Percentiles rank a stretch among this genome's conserved stretches.
phyloP scores from a whole-genome alignment of 2,329 filamentous ascomycete species.

The Trematosphaeria pertusa region DNA sequence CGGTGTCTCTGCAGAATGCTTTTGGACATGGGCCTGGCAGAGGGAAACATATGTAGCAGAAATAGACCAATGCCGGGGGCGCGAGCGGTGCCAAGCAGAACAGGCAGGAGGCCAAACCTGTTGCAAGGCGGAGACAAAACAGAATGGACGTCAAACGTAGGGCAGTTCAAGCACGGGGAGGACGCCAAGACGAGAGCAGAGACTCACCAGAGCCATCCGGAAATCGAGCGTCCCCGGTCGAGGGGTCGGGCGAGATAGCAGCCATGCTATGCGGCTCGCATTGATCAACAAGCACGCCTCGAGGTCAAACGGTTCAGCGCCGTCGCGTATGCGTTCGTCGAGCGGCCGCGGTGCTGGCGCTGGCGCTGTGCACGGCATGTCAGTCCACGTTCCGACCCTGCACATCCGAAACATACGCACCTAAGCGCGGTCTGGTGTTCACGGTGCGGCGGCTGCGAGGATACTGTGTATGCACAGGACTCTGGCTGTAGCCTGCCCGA shows the following conservation, averaged over 20 bases:
- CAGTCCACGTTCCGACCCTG: constrained; percentile 29
- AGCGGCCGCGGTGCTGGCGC: constrained; percentile 9
- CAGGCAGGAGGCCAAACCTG: constrained; percentile 24
- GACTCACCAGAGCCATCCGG: constrained; percentile 46
- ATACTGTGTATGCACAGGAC: not conserved
- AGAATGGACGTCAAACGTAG: constrained; percentile 37
- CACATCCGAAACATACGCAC: constrained; percentile 35
- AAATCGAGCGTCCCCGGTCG: constrained; percentile 35
- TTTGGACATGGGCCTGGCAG: constrained; percentile 21
- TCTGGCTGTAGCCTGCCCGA: too few relatives aligned
- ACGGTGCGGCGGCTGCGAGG: not conserved
- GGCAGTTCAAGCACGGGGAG: constrained; percentile 33
- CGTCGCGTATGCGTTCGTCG: constrained; percentile 10
- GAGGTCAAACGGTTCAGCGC: constrained; percentile 19
- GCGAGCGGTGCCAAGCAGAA: constrained; percentile 25
- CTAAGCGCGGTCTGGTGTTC: not conserved
- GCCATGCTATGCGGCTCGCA: constrained; percentile 44
- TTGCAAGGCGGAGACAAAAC: constrained; percentile 41
- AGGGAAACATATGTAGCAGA: constrained; percentile 17
- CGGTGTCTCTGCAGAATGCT: constrained; percentile 36
- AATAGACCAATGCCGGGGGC: constrained; percentile 28
- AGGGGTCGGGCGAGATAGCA: constrained; percentile 42
- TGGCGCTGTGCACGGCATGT: constrained; percentile 23
- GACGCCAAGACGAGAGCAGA: constrained; percentile 22
- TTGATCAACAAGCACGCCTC: constrained; percentile 27